These are phyloP conservation scores for Gomphus bonarii DNA, from an alignment of 1,284 basidiomycete genomes.

Conservation along the genomic window DNA sequence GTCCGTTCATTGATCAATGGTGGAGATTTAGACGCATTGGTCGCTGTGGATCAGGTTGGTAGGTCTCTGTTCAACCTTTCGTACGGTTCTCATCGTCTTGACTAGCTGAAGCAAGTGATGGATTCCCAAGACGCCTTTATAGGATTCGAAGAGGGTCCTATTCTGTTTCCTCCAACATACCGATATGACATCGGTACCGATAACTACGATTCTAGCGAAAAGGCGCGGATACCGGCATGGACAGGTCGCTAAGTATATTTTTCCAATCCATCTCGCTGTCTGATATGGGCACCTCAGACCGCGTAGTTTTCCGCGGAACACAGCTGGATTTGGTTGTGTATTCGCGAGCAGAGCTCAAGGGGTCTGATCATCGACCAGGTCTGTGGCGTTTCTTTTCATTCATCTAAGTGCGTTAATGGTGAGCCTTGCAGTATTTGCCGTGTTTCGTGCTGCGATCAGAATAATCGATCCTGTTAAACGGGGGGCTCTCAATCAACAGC, in stretches of 20 bases:
- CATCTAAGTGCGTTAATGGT: not conserved
- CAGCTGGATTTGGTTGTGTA: conserved; percentile 56
- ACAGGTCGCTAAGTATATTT: conserved; percentile 51
- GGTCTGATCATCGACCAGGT: conserved; percentile 94
- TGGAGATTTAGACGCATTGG: conserved; percentile 63
- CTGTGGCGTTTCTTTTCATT: conserved; percentile 13
- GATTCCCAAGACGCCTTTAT: conserved; percentile 63
- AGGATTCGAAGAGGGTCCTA: conserved; percentile 82
- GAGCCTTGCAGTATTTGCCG: conserved; percentile 58
- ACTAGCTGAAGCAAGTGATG: conserved; percentile 63
- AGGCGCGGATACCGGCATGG: conserved; percentile 95
- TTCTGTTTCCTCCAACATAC: conserved; percentile 86
- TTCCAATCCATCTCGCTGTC: not conserved
- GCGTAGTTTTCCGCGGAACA: conserved; percentile 77
- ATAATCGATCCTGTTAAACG: conserved; percentile 73
- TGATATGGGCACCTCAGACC: conserved; percentile 41
- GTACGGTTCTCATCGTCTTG: not conserved
- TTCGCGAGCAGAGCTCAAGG: conserved; percentile 70
- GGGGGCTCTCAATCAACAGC: conserved; percentile 55
- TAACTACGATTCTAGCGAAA: conserved; percentile 91
- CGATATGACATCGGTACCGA: conserved; percentile 79
- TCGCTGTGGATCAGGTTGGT: conserved; percentile 76
- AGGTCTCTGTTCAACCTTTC: not conserved
- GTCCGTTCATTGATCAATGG: conserved; percentile 56
- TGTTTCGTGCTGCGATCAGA: conserved; percentile 71